These are phyloP conservation scores for Adansonia rubrostipa DNA, from an alignment of 441 rosid genomes.

Conservation along the genomic window DNA sequence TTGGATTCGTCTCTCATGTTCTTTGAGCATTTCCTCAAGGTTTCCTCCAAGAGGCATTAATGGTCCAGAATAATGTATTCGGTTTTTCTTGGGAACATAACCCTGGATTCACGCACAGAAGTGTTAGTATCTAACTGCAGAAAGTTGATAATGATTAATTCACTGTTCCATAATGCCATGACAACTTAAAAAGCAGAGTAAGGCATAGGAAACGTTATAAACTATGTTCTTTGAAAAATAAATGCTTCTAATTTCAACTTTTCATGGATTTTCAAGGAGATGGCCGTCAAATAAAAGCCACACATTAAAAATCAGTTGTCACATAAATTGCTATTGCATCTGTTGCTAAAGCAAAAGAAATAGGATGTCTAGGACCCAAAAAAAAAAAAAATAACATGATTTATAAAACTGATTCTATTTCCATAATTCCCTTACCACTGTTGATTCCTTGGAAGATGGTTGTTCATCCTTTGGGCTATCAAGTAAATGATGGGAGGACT, in stretches of 20 bases:
- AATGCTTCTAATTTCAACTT: background rate
- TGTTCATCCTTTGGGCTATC: conserved; percentile 44
- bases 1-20: conserved; percentile 77
- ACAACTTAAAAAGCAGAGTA: background rate
- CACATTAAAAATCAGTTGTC: background rate
- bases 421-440: conserved; percentile 42
- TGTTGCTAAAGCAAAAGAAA: background rate
- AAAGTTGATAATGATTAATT: background rate
- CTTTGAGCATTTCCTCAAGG: conserved; percentile 86
- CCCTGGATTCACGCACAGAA: conserved; percentile 41
- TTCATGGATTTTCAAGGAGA: background rate
- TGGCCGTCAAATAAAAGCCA: background rate
- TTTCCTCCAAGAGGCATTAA: conserved; percentile 65
- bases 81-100: conserved; percentile 48
- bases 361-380: background rate
- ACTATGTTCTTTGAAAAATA: background rate
- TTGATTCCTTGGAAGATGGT: conserved; percentile 39
- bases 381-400: background rate
- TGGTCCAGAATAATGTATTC: conserved; percentile 79
- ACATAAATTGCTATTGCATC: background rate
- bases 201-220: background rate
- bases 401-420: background rate
- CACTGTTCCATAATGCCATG: conserved; percentile 10
- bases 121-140: conserved; percentile 29
- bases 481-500: conserved; percentile 52